phyloP scores from a whole-genome alignment of 148 eudicot species.

The Cornus controversa region DNA sequence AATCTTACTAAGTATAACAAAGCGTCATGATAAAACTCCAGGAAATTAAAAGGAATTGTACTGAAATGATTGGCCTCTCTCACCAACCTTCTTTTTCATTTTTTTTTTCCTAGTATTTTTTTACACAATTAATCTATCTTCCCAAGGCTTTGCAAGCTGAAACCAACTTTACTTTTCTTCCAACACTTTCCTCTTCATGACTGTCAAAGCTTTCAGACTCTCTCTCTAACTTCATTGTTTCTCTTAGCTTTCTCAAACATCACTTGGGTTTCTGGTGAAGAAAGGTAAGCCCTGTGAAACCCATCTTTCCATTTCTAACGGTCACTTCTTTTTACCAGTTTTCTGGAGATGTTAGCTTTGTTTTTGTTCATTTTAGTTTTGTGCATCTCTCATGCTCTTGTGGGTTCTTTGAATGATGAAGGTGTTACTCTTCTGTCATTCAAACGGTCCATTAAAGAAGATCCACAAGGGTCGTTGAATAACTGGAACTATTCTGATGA shows the following conservation, averaged over 20 bases:
- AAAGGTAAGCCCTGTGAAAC: slow-evolving; percentile 25
- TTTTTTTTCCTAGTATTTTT: neutral
- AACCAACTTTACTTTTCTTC: slow-evolving; percentile 33
- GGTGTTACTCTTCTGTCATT: slow-evolving; percentile 72
- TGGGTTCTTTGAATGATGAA: slow-evolving; percentile 69
- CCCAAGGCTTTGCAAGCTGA: slow-evolving; percentile 34
- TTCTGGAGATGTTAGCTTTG: slow-evolving; percentile 42
- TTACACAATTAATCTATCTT: slow-evolving; percentile 15
- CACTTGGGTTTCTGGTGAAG: slow-evolving; percentile 19
- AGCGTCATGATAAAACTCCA: no score
- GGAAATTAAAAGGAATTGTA: no score
- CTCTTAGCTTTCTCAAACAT: slow-evolving; percentile 16
- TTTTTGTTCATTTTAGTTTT: slow-evolving; percentile 40
- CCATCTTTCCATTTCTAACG: slow-evolving; percentile 25
- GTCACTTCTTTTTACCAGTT: slow-evolving; percentile 3
- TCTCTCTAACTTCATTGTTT: slow-evolving; percentile 13
- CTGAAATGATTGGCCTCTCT: slow-evolving; percentile 4
- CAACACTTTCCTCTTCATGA: slow-evolving; percentile 14
- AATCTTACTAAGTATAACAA: no score
- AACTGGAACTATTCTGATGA: slow-evolving; percentile 80
- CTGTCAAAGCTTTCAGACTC: slow-evolving; percentile 31
- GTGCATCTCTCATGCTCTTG: slow-evolving; percentile 26
- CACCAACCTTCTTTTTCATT: slow-evolving; percentile 10
- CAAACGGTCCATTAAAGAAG: slow-evolving; percentile 58
- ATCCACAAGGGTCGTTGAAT: slow-evolving; percentile 70